These are phyloP conservation scores for Ascochyta pisi DNA, from an alignment of 2,329 filamentous ascomycete species.

Conservation along the genomic window DNA sequence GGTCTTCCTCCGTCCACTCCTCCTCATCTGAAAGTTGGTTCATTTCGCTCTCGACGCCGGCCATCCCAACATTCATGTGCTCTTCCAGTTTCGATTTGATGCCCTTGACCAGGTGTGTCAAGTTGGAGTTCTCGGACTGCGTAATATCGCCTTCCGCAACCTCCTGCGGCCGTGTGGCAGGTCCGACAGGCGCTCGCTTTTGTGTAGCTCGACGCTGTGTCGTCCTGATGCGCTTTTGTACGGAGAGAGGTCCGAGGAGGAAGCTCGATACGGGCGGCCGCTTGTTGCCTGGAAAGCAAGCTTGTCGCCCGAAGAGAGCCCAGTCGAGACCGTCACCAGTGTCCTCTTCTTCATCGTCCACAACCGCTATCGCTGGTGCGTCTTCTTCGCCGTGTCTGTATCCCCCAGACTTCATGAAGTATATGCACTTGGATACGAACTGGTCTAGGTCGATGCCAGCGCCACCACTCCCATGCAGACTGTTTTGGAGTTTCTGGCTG, in stretches of 20 bases:
- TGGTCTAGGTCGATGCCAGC: slow-evolving; percentile 88
- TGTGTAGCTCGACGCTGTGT: slow-evolving; percentile 72
- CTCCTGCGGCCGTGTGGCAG: slow-evolving; percentile 77
- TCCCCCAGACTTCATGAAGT: slow-evolving; percentile 77
- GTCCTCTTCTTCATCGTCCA: slow-evolving; percentile 67
- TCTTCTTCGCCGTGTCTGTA: slow-evolving; percentile 55
- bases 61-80: slow-evolving; percentile 47
- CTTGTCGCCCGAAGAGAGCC: slow-evolving; percentile 79
- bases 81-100: slow-evolving; percentile 69
- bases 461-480: slow-evolving; percentile 74
- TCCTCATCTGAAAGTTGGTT: slow-evolving; percentile 22
- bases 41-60: slow-evolving; percentile 51
- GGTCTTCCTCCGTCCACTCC: slow-evolving; percentile 45
- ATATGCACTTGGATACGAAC: slow-evolving; percentile 87
- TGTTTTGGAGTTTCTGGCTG: slow-evolving; percentile 76
- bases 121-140: slow-evolving; percentile 76
- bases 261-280: slow-evolving; percentile 83
- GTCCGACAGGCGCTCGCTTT: slow-evolving; percentile 69
- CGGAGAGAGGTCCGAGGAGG: slow-evolving; percentile 84
- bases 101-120: slow-evolving; percentile 78
- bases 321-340: slow-evolving; percentile 78
- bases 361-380: slow-evolving; percentile 56
- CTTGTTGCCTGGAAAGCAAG: slow-evolving; percentile 74
- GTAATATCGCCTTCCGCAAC: slow-evolving; percentile 76
- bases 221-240: slow-evolving; percentile 82